phyloP scores from a whole-genome alignment of 2,329 filamentous ascomycete genomes.

The Lasiodiplodia sp. region DNA sequence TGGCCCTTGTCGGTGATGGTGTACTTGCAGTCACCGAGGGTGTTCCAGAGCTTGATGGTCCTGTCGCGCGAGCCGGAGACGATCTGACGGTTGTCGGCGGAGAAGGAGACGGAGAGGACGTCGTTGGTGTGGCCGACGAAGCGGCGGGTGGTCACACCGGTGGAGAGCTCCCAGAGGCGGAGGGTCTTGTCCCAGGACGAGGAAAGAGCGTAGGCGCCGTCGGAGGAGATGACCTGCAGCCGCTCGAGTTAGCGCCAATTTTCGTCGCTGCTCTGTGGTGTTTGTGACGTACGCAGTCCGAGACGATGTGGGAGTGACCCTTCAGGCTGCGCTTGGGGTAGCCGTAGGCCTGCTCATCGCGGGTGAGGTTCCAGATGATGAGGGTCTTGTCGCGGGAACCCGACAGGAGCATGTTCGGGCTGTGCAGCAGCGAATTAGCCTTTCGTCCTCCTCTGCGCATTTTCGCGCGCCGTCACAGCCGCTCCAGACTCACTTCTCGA shows the following conservation, averaged over 20 bases:
- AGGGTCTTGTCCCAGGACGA: slow-evolving; percentile 99
- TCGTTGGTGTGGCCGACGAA: slow-evolving; percentile 99
- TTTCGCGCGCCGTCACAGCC: slow-evolving; percentile 3
- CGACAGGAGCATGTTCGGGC: slow-evolving; percentile 99
- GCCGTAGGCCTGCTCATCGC: slow-evolving; percentile 96
- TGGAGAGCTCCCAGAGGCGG: slow-evolving; percentile 98
- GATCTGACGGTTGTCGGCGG: slow-evolving; percentile 99
- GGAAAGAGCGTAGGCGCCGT: slow-evolving; percentile 98
- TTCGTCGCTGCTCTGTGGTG: slow-evolving; percentile 37
- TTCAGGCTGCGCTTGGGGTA: slow-evolving; percentile 99
- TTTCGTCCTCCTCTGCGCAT: slow-evolving; percentile 29
- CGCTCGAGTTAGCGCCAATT: slow-evolving; percentile 41
- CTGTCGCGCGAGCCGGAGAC: slow-evolving; percentile 98
- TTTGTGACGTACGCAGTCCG: slow-evolving; percentile 87
- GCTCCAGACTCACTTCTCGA: slow-evolving; percentile 82
- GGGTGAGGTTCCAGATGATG: slow-evolving; percentile 99
- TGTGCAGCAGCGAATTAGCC: slow-evolving; percentile 49
- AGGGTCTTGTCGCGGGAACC: slow-evolving; percentile 97
- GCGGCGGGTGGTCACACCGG: slow-evolving; percentile 94
- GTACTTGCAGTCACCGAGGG: slow-evolving; percentile 99
- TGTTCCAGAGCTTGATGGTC: slow-evolving; percentile 99
- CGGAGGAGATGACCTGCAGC: slow-evolving; percentile 93
- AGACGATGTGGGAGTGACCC: slow-evolving; percentile 99
- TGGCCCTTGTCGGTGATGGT: slow-evolving; percentile 99
- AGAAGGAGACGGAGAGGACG: slow-evolving; percentile 99